Percentiles rank a stretch among this genome's conserved stretches.
Evolutionary conservation across 2,329 filamentous ascomycete genomes (phyloP).

Genomic region (Plenodomus lindquistii): DNA sequence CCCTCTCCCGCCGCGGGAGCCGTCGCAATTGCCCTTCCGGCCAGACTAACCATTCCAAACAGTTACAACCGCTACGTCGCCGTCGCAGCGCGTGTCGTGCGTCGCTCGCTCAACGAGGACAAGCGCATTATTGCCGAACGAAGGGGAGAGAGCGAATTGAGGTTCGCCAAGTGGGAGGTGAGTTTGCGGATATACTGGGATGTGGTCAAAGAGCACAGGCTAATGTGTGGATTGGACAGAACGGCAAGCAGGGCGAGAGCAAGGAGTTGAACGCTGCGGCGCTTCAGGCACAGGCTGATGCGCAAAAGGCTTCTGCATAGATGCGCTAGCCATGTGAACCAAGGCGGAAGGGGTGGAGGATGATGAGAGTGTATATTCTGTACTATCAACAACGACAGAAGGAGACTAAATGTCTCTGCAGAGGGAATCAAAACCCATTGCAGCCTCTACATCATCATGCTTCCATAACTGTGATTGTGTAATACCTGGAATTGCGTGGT

Average conservation of each 20-base stretch:
- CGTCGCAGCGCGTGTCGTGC: constrained; percentile 90
- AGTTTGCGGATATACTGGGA: constrained; percentile 48
- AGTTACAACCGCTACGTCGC: constrained; percentile 99
- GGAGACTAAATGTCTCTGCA: constrained; percentile 8
- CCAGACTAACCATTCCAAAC: constrained; percentile 37
- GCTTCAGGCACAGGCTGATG: constrained; percentile 54
- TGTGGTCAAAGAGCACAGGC: constrained; percentile 20
- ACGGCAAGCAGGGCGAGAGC: constrained; percentile 90
- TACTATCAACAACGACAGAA: constrained; percentile 37
- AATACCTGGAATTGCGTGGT: no score
- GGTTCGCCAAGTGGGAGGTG: constrained; percentile 95
- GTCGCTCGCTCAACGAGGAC: constrained; percentile 95
- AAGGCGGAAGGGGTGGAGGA: constrained; percentile 11
- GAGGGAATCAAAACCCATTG: constrained; percentile 7
- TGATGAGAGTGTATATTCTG: constrained; percentile 43
- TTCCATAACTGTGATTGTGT: constrained; percentile 7
- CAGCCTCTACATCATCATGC: constrained; percentile 17
- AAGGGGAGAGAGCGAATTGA: constrained; percentile 84
- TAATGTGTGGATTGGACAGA: constrained; percentile 61
- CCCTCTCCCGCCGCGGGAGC: not conserved
- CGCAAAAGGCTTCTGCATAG: constrained; percentile 50
- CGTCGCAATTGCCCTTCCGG: not conserved
- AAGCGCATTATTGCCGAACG: constrained; percentile 86
- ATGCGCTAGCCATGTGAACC: constrained; percentile 1
- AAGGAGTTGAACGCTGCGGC: constrained; percentile 67